Base-by-base conservation (phyloP, 805 yeast species). In the Saccharomycopsis olivae region DNA sequence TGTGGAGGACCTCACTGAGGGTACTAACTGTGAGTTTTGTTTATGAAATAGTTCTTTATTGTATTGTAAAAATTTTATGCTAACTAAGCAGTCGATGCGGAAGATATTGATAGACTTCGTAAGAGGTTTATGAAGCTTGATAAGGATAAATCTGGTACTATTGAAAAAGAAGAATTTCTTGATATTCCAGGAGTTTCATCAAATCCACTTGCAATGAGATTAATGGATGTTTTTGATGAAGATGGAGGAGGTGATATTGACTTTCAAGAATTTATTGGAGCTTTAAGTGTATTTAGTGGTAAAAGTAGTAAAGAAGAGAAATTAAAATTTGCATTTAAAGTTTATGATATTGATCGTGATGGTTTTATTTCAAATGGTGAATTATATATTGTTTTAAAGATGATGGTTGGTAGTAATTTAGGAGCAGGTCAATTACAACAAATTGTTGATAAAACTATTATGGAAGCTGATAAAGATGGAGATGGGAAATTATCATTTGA, bases 281-380 rank as follows among this genome's bases (percentile, higher is more conserved):
- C 89, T 2, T 65, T 86, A 34, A 81, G 94, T 2, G 87, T 88
- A 2, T 92, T 92, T 54, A 82, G 95, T 38, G 80, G 88, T 3
- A 78, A 83, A 52, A 84, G 94, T 1, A 71, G 78, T 18, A 75
- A 75, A 36, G 79, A 76, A 40, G 96, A 86, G 49, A 89, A 87
- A 59, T 68, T 89, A 44, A 68, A 67, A 54, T 92, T 94, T 64
- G 92, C 96, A 9, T 92, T 92, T 62, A 83, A 78, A 53, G 86
- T 92, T 15, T 92, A 92, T 55, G 99, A 92, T 56, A 86, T 92
- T 47, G 99, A 92, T 59, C 70, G 86, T 41, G 99, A 92, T 56
- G 98, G 98, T 0, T 87, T 55, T 56, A 85, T 92, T 28, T 88
- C 96, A 2, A 89, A 89, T 55, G 99, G 98, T 18, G 99, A 92